These are phyloP conservation scores for Kokia cookei DNA, from an alignment of 441 rosid species.

Conservation along the genomic window DNA sequence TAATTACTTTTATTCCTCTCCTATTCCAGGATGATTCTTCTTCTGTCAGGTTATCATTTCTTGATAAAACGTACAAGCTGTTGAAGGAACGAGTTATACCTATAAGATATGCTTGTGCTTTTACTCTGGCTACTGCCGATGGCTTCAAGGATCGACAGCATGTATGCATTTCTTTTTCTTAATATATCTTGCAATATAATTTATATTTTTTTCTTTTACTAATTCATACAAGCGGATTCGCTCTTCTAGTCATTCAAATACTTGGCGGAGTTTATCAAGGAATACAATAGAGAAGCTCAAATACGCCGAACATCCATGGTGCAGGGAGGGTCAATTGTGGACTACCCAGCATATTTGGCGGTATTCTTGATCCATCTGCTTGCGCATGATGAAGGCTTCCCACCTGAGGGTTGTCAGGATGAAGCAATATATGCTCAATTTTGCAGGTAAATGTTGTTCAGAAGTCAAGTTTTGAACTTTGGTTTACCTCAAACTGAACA, in stretches of 20 bases:
- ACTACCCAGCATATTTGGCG: constrained; percentile 67
- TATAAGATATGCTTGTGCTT: constrained; percentile 80
- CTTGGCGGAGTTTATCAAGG: constrained; percentile 66
- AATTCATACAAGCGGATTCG: constrained; percentile 21
- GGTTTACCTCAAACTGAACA: background rate
- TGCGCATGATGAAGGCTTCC: constrained; percentile 70
- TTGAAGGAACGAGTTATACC: constrained; percentile 64
- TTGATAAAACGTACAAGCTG: constrained; percentile 59
- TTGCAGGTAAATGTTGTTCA: constrained; percentile 42
- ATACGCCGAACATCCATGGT: constrained; percentile 33
- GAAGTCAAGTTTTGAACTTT: constrained; percentile 1
- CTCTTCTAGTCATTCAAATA: constrained; percentile 54
- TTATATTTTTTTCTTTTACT: background rate
- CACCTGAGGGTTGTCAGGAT: constrained; percentile 63
- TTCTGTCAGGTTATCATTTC: constrained; percentile 49
- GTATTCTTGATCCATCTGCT: constrained; percentile 84
- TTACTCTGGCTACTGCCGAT: constrained; percentile 59
- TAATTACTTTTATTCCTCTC: background rate
- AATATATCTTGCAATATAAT: constrained; percentile 5
- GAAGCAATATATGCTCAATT: constrained; percentile 61
- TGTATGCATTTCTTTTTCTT: constrained; percentile 36
- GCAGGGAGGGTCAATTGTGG: constrained; percentile 46
- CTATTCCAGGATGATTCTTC: constrained; percentile 62
- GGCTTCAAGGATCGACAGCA: constrained; percentile 54
- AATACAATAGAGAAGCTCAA: constrained; percentile 45